Percentiles rank a stretch among this genome's conserved stretches.
These are phyloP conservation scores for Hypoxylon perforatum DNA, from an alignment of 495 filamentous ascomycete genomes.

Conservation along the genomic window DNA sequence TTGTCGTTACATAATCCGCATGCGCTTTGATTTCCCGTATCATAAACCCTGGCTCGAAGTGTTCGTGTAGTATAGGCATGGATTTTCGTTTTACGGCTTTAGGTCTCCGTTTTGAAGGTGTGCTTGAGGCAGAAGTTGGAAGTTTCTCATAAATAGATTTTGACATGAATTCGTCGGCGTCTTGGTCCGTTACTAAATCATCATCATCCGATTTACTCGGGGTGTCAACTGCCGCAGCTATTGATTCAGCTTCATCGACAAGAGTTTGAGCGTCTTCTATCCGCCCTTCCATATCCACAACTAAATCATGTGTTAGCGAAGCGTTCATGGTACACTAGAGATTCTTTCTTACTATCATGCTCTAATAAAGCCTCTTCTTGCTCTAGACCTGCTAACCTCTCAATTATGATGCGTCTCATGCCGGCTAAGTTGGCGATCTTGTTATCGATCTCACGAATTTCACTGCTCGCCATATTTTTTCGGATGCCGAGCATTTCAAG, in stretches of 20 bases:
- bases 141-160: slow-evolving; percentile 97
- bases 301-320: slow-evolving; percentile 55
- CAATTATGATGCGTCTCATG: slow-evolving; percentile 93
- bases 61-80: slow-evolving; percentile 95
- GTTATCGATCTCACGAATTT: slow-evolving; percentile 96
- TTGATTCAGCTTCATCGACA: slow-evolving; percentile 73
- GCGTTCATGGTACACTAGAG: slow-evolving; percentile 13
- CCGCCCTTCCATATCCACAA: slow-evolving; percentile 84
- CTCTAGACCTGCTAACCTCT: slow-evolving; percentile 89
- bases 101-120: slow-evolving; percentile 67
- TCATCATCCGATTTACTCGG: slow-evolving; percentile 68
- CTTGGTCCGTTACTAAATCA: slow-evolving; percentile 59
- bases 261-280: slow-evolving; percentile 87
- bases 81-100: slow-evolving; percentile 77
- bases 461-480: slow-evolving; percentile 97
- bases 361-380: slow-evolving; percentile 91
- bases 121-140: slow-evolving; percentile 65
- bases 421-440: slow-evolving; percentile 94
- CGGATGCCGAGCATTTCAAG: slow-evolving; percentile 91
- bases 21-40: slow-evolving; percentile 92
- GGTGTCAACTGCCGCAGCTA: slow-evolving; percentile 58
- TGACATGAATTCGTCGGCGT: slow-evolving; percentile 88
- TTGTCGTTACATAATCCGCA: slow-evolving; percentile 84
- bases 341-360: slow-evolving; percentile 73
- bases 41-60: slow-evolving; percentile 88